phyloP scores from a whole-genome alignment of 2,329 filamentous ascomycete species.

The Trichoderma cornu-damae region DNA sequence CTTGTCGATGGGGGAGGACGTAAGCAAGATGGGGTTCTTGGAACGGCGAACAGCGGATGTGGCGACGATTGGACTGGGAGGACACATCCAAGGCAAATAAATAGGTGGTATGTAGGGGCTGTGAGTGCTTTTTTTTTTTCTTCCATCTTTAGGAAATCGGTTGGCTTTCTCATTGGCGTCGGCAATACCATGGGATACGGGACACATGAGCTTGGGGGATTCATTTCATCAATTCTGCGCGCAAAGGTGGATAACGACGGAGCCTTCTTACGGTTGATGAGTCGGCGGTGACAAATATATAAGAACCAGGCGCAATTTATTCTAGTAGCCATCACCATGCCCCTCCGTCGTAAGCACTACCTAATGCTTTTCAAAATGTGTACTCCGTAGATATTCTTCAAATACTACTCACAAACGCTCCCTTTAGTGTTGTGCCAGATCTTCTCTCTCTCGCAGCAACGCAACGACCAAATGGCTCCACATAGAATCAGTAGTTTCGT shows the following conservation, averaged over 20 bases:
- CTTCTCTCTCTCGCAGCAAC: too few species aligned
- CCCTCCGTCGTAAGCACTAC: too few species aligned
- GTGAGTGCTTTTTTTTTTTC: not conserved
- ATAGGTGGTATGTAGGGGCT: not conserved
- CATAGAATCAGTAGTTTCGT: constrained; percentile 30
- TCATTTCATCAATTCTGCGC: not conserved
- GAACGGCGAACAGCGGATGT: constrained; percentile 21
- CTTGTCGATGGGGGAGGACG: constrained; percentile 24
- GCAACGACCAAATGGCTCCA: not conserved
- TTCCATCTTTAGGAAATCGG: not conserved
- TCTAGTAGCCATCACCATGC: too few species aligned
- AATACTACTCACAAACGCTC: too few species aligned
- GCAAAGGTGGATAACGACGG: not conserved
- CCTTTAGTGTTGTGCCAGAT: too few species aligned
- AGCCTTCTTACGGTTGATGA: too few species aligned
- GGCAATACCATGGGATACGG: not conserved
- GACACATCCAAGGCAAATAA: not conserved
- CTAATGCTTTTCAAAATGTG: too few species aligned
- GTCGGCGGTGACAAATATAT: too few species aligned
- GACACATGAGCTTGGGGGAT: not conserved
- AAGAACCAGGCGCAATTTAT: too few species aligned
- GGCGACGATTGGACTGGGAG: constrained; percentile 24
- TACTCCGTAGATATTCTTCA: too few species aligned
- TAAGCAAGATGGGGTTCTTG: constrained; percentile 24
- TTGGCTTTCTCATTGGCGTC: not conserved